phyloP scores from a whole-genome alignment of 2,329 filamentous ascomycete genomes.

The Teratosphaeria viscida region DNA sequence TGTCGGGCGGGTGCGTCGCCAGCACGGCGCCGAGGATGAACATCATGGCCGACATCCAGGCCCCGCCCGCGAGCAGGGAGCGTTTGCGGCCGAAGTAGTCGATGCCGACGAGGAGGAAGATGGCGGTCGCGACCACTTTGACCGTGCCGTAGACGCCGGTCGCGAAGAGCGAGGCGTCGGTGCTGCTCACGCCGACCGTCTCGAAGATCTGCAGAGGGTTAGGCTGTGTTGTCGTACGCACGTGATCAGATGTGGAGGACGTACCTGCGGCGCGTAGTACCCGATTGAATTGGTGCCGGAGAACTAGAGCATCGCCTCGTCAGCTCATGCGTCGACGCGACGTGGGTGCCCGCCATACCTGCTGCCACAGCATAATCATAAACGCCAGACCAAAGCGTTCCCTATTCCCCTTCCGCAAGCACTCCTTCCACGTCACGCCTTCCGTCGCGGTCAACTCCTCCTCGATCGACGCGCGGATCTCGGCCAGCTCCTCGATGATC shows the following conservation, averaged over 20 bases:
- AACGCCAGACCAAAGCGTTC: constrained; percentile 49
- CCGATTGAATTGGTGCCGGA: constrained; percentile 29
- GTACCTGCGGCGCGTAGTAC: constrained; percentile 31
- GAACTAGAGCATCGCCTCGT: constrained; percentile 11
- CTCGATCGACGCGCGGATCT: constrained; percentile 32
- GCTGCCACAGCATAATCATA: constrained; percentile 36
- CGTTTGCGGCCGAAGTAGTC: constrained; percentile 38
- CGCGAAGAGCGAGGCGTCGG: constrained; percentile 33
- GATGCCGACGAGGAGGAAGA: constrained; percentile 36
- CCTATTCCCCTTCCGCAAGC: background rate
- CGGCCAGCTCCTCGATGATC: constrained; percentile 32
- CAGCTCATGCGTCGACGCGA: constrained; percentile 23
- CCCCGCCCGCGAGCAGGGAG: constrained; percentile 32
- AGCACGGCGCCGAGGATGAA: constrained; percentile 27
- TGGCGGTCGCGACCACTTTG: constrained; percentile 34
- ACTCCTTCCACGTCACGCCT: constrained; percentile 33
- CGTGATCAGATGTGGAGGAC: background rate
- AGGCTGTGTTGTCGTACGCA: background rate
- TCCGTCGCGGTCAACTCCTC: constrained; percentile 32
- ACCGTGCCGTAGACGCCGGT: constrained; percentile 39
- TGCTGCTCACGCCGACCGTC: constrained; percentile 30
- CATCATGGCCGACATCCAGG: constrained; percentile 36
- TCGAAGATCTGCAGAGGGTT: constrained; percentile 27
- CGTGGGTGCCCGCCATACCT: background rate
- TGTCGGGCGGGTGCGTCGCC: constrained; percentile 43